Base-by-base conservation (phyloP, 225 moss, liverwort and hornwort species). In the Rhytidiadelphus loreus region DNA sequence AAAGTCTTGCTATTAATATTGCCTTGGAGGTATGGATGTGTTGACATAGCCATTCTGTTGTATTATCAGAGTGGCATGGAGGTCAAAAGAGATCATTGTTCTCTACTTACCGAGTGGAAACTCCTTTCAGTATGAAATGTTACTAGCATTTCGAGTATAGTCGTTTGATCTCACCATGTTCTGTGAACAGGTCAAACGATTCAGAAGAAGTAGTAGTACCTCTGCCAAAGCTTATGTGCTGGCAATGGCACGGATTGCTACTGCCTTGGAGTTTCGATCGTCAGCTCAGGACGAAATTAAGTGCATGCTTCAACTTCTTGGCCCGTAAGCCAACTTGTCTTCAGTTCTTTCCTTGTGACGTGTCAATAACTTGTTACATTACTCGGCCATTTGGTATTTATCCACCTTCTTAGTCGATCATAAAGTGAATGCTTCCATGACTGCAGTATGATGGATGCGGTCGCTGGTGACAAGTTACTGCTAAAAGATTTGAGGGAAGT, bases 251-350 rank as follows among this genome's bases (percentile, higher is more conserved):
- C 94, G 94, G 80, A 91, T 93, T 84, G 83, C 93, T 86, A 65
- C 92, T 64, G 92, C 91, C 81, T 89, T 98, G 82, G 89, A 90
- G 83, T 97, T 95, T 90, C 91, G 92, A 87, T 46, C 93, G 63
- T 92, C 84, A 85, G 93, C 94, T 33, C 96, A 97, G 88, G 93
- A 96, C 65, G 95, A 95, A 90, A 95, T 98, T 80, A 96, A 95
- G 91, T 95, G 91, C 89, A 93, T 97, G 90, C 83, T 89, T 80
- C 88, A 91, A 66, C 87, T 97, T 50, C 89, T 98, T 88, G 89
- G 59, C 80, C 89, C 85, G 96, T 96, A 94, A 84, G 90, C n/a
- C 64, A 74, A 77, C 83, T 83, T 43, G 32, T 82, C 68, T 79
- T 86, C 68, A 86, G 83, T 88, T 90, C 64, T 77, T 85, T 87